phyloP scores from a whole-genome alignment of 768 basidiomycete species.

The Sporobolomyces phaffii region DNA sequence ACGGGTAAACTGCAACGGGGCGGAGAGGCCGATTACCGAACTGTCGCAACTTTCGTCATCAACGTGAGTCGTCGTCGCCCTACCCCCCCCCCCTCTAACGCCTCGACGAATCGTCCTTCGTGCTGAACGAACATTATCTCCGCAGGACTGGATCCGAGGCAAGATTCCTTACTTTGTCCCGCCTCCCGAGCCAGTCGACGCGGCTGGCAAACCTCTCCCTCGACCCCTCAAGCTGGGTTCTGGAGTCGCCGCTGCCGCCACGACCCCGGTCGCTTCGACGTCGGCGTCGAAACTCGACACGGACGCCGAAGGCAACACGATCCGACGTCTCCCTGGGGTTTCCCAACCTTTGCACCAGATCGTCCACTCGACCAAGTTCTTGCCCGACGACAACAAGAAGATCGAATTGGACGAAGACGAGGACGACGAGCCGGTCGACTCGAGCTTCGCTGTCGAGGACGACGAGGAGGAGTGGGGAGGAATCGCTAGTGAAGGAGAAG shows the following conservation, averaged over 20 bases:
- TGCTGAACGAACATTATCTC: constrained; percentile 90
- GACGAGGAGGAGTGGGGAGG: constrained; percentile 44
- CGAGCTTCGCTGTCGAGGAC: constrained; percentile 22
- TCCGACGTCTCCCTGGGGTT: constrained; percentile 40
- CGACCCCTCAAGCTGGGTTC: constrained; percentile 22
- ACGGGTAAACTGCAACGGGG: constrained; percentile 86
- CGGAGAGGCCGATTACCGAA: constrained; percentile 86
- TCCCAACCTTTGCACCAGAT: constrained; percentile 45
- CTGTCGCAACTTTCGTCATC: constrained; percentile 87
- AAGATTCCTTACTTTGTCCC: constrained; percentile 93
- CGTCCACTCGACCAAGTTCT: constrained; percentile 40
- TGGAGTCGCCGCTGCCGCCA: background rate
- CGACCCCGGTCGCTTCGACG: constrained; percentile 5
- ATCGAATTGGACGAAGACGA: constrained; percentile 23
- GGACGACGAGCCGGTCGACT: constrained; percentile 24
- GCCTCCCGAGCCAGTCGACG: constrained; percentile 74
- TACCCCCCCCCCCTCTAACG: background rate
- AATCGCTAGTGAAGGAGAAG: constrained; percentile 45
- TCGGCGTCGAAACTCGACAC: constrained; percentile 38
- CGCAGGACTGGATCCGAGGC: constrained; percentile 82
- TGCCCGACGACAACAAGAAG: constrained; percentile 38
- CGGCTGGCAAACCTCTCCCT: constrained; percentile 41
- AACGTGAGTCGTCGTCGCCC: constrained; percentile 51
- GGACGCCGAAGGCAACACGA: constrained; percentile 51
- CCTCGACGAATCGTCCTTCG: too few species aligned